A percentile compares a stretch with the other conserved stretches of the same genome.
Evolutionary conservation across 2,329 filamentous ascomycete species (phyloP).

Genomic region (Emmonsiellopsis sp.): DNA sequence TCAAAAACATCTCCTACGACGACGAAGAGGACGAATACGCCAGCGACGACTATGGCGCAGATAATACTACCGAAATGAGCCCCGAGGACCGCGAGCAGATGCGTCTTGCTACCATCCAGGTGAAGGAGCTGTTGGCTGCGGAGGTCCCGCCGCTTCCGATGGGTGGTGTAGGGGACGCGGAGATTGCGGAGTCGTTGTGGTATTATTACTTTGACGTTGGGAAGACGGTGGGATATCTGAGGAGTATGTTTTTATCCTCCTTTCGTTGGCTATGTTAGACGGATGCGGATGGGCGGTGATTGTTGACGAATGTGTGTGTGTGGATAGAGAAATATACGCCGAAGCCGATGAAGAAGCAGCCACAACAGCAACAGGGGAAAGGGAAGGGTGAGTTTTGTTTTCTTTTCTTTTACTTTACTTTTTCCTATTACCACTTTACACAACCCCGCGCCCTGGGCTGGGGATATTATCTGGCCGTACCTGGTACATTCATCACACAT

Average conservation of each 20-base stretch:
- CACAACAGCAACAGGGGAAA: neutral
- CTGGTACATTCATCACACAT: too few relatives aligned
- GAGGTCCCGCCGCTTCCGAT: slow-evolving; percentile 50
- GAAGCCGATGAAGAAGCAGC: slow-evolving; percentile 12
- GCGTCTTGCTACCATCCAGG: slow-evolving; percentile 56
- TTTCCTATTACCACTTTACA: neutral
- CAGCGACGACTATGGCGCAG: slow-evolving; percentile 10
- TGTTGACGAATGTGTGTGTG: neutral
- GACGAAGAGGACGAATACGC: slow-evolving; percentile 24
- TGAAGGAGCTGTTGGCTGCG: slow-evolving; percentile 56
- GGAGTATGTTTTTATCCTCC: slow-evolving; percentile 43
- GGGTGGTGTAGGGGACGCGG: slow-evolving; percentile 39
- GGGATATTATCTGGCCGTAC: too few relatives aligned
- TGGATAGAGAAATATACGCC: slow-evolving; percentile 1
- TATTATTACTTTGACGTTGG: slow-evolving; percentile 92
- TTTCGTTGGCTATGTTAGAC: neutral
- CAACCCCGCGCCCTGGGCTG: too few relatives aligned
- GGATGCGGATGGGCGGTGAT: neutral
- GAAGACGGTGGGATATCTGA: slow-evolving; percentile 73
- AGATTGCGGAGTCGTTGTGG: slow-evolving; percentile 87
- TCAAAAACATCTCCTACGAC: slow-evolving; percentile 36
- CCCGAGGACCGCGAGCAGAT: slow-evolving; percentile 47
- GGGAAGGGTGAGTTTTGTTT: neutral
- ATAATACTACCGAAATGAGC: slow-evolving; percentile 19
- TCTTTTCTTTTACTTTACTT: neutral